A percentile compares a stretch with the other conserved stretches of the same genome.
Evolutionary conservation across 2,329 filamentous ascomycete genomes (phyloP).

Genomic region (Aspergillus caelatus): DNA sequence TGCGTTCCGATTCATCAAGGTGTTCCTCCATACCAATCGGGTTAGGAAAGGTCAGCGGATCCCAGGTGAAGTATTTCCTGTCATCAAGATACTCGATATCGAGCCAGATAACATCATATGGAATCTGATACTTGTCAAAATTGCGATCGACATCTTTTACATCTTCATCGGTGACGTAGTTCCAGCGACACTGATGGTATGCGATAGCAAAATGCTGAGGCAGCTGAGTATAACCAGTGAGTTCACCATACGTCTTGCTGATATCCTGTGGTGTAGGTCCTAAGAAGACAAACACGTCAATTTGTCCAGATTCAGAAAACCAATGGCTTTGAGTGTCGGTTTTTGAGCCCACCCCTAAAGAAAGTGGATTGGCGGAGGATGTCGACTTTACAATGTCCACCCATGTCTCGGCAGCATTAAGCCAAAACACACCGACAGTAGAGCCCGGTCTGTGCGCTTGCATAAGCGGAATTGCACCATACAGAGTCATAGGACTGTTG

Average conservation of each 20-base stretch:
- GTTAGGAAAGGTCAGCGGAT: conserved; percentile 82
- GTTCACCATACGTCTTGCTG: conserved; percentile 78
- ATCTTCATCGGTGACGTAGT: conserved; percentile 96
- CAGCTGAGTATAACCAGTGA: conserved; percentile 88
- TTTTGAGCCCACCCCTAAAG: conserved; percentile 69
- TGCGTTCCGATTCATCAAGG: conserved; percentile 80
- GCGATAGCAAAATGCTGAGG: conserved; percentile 90
- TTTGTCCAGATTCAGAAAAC: conserved; percentile 87
- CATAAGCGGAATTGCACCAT: conserved; percentile 97
- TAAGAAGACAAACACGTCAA: conserved; percentile 94
- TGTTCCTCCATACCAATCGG: conserved; percentile 87
- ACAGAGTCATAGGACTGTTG: conserved; percentile 97
- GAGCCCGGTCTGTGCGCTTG: conserved; percentile 94
- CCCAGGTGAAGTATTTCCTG: conserved; percentile 98
- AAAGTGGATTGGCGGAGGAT: conserved; percentile 72
- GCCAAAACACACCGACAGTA: conserved; percentile 94
- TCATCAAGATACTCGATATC: conserved; percentile 97
- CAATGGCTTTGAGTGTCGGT: conserved; percentile 89
- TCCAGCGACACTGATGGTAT: conserved; percentile 98
- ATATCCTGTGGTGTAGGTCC: conserved; percentile 84
- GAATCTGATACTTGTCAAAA: conserved; percentile 93
- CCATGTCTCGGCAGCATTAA: conserved; percentile 97
- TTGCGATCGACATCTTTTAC: conserved; percentile 95
- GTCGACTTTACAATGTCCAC: conserved; percentile 87
- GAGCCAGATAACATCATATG: conserved; percentile 98